These are phyloP conservation scores for Boletus vinaceobasis DNA, from an alignment of 768 basidiomycete species.

Conservation along the genomic window DNA sequence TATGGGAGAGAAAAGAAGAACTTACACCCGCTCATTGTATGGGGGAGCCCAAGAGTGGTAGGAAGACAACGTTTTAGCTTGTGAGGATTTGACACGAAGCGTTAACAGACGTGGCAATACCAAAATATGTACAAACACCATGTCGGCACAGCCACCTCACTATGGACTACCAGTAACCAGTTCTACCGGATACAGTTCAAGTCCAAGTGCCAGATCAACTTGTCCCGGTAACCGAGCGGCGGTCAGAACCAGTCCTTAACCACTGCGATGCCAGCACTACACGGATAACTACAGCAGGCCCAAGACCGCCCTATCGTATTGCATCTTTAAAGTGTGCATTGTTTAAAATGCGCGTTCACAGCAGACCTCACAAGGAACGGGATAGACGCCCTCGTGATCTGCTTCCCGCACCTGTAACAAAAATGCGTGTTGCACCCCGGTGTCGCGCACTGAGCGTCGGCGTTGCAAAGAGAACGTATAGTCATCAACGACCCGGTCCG, in stretches of 20 bases:
- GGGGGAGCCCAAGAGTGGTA: slow-evolving; percentile 22
- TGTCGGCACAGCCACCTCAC: slow-evolving; percentile 13
- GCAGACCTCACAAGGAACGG: slow-evolving; percentile 30
- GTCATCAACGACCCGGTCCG: background rate
- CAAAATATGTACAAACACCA: slow-evolving; percentile 27
- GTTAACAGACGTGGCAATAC: slow-evolving; percentile 28
- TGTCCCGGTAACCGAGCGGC: too few relatives aligned
- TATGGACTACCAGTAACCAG: too few relatives aligned
- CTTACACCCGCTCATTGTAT: slow-evolving; percentile 80
- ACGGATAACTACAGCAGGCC: background rate
- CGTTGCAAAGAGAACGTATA: background rate
- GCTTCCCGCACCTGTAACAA: slow-evolving; percentile 49
- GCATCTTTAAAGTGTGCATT: slow-evolving; percentile 28
- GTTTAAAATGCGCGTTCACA: slow-evolving; percentile 32
- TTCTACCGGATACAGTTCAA: too few relatives aligned
- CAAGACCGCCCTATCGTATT: background rate
- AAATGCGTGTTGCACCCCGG: slow-evolving; percentile 58
- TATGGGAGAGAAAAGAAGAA: slow-evolving; percentile 14
- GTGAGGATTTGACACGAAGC: slow-evolving; percentile 13
- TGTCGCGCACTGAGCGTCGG: slow-evolving; percentile 40
- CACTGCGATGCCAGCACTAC: background rate
- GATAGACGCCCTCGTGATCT: slow-evolving; percentile 39
- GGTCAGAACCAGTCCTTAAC: too few relatives aligned
- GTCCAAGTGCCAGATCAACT: too few relatives aligned
- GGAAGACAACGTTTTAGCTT: slow-evolving; percentile 20